Conservation (phyloP, 148 eudicot genomes). For the Chenopodium album region DNA sequence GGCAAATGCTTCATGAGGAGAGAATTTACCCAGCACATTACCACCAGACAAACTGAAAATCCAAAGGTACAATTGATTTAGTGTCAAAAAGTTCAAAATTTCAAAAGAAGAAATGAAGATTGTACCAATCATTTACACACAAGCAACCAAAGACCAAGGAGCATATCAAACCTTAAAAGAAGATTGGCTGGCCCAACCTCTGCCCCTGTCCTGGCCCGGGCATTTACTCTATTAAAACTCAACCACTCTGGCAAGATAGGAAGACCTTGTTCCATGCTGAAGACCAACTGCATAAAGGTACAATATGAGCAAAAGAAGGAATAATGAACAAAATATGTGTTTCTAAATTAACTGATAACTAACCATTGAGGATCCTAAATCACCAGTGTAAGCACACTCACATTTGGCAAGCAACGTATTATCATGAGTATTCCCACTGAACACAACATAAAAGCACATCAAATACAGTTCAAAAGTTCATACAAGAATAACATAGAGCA, state of each 20-base stretch:
- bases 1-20: constrained; percentile 98
- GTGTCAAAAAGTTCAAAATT: background rate
- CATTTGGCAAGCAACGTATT: constrained; percentile 82
- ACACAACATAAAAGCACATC: constrained; percentile 11
- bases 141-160: background rate
- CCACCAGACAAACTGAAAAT: constrained; percentile 82
- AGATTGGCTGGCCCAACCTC: constrained; percentile 69
- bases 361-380: constrained; percentile 94
- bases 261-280: constrained; percentile 97
- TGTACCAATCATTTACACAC: background rate
- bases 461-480: background rate
- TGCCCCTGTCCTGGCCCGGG: constrained; percentile 82
- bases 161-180: constrained; percentile 56
- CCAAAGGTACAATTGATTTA: background rate
- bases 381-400: constrained; percentile 93
- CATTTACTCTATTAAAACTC: constrained; percentile 76
- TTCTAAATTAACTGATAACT: constrained; percentile 23
- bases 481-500: background rate
- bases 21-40: constrained; percentile 86
- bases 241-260: constrained; percentile 89
- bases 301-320: constrained; percentile 12
- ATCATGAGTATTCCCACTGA: constrained; percentile 89
- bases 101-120: background rate
- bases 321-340: background rate
- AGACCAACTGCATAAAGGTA: constrained; percentile 60